Percentiles rank a stretch among this genome's conserved stretches.
Conservation (phyloP, 2,329 filamentous ascomycete genomes). For the Stagonosporopsis cucurbitacearum region DNA sequence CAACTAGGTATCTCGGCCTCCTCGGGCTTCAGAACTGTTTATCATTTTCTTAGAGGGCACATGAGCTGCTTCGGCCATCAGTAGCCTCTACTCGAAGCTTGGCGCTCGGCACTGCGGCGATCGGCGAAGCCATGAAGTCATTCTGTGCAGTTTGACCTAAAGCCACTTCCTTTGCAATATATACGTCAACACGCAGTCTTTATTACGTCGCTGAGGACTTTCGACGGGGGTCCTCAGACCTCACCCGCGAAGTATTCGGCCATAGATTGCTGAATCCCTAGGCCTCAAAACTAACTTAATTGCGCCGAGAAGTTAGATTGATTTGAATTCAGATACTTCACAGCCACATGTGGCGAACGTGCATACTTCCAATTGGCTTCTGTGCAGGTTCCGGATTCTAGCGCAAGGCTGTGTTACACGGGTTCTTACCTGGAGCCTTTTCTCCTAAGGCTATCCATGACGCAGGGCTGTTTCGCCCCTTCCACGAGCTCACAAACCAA, state of each 20-base stretch:
- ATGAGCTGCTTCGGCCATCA: constrained; percentile 6
- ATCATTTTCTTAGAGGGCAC: background rate
- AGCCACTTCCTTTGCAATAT: constrained; percentile 1
- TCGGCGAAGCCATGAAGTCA: constrained; percentile 16
- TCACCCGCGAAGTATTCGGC: background rate
- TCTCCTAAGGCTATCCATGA: constrained; percentile 5
- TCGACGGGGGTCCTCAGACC: background rate
- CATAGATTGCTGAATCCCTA: too few species aligned
- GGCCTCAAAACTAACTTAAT: background rate
- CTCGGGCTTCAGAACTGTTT: constrained; percentile 1
- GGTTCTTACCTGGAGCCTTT: constrained; percentile 1
- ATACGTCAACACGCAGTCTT: constrained; percentile 6
- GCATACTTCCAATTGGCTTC: constrained; percentile 5
- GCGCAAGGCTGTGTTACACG: constrained; percentile 10
- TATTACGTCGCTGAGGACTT: background rate
- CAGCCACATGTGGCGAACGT: constrained; percentile 12
- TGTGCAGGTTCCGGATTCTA: background rate
- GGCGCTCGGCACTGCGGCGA: constrained; percentile 8
- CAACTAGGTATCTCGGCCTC: background rate
- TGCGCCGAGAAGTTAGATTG: constrained; percentile 11
- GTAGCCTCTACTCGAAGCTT: constrained; percentile 3
- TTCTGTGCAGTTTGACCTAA: background rate
- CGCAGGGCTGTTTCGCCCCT: constrained; percentile 15
- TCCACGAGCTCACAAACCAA: background rate
- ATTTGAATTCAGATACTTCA: background rate